Percentiles rank a stretch among this genome's conserved stretches.
Evolutionary conservation across 2,329 filamentous ascomycete species (phyloP).

Genomic region (Pseudocercospora ulei): DNA sequence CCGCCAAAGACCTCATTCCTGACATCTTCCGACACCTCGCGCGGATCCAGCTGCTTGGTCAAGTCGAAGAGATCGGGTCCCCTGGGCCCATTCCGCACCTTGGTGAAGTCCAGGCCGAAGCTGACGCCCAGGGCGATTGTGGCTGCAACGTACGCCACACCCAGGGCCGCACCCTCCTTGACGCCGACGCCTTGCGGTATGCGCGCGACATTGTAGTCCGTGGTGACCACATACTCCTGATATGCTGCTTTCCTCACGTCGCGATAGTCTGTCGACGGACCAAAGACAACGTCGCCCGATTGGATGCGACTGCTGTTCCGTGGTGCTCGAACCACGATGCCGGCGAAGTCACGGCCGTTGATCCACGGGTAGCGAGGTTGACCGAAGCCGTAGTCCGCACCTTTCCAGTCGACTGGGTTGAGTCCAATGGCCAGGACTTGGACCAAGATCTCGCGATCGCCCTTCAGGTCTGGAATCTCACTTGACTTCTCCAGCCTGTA

Average conservation of each 20-base stretch:
- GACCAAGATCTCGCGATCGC: conserved; percentile 51
- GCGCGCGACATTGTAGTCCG: conserved; percentile 54
- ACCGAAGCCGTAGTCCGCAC: conserved; percentile 59
- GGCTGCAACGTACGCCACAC: conserved; percentile 63
- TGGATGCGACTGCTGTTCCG: conserved; percentile 43
- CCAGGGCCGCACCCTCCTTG: conserved; percentile 53
- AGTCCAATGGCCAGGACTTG: conserved; percentile 56
- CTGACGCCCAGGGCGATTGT: conserved; percentile 58
- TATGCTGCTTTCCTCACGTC: conserved; percentile 62
- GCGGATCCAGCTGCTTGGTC: conserved; percentile 41
- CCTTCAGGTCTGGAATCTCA: conserved; percentile 30
- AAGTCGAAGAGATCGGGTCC: conserved; percentile 53
- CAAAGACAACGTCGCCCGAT: conserved; percentile 50
- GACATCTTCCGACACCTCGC: conserved; percentile 52
- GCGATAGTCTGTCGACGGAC: conserved; percentile 65
- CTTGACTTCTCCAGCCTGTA: conserved; percentile 30
- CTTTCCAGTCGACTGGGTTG: conserved; percentile 69
- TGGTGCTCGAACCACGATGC: conserved; percentile 48
- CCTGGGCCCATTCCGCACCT: conserved; percentile 32
- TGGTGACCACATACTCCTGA: conserved; percentile 58
- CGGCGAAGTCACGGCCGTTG: conserved; percentile 60
- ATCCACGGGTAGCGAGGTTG: conserved; percentile 59
- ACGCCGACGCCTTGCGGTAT: conserved; percentile 48
- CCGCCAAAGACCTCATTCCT: conserved; percentile 52
- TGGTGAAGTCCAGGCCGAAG: conserved; percentile 56